These are phyloP conservation scores for Aurantiochytrium sp. DNA, from an alignment of 108 stramenopile species.

Conservation along the genomic window DNA sequence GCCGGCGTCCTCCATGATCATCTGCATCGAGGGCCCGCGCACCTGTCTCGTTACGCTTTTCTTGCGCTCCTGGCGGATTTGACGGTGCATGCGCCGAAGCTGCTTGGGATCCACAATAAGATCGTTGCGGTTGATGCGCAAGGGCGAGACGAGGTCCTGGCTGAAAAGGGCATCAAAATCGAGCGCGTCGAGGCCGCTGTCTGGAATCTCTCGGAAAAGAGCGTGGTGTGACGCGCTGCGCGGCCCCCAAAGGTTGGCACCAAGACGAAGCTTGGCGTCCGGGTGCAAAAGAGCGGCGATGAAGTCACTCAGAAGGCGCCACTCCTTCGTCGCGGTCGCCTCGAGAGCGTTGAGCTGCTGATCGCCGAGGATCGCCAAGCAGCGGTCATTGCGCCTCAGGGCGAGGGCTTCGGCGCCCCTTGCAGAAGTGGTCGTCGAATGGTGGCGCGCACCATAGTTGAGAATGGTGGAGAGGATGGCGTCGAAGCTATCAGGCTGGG, in stretches of 20 bases:
- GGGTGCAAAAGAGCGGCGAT: not conserved
- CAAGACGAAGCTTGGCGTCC: not conserved
- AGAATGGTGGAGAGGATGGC: not conserved
- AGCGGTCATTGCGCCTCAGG: not conserved
- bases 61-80: not conserved
- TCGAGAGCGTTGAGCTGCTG: not conserved
- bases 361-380: not conserved
- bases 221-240: not conserved
- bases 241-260: not conserved
- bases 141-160: not conserved
- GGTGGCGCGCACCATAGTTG: not conserved
- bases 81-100: not conserved
- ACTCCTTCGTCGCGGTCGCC: not conserved
- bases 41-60: not conserved
- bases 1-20: not conserved
- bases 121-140: not conserved
- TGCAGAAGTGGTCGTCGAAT: too few relatives aligned
- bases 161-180: not conserved
- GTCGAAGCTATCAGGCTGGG: not conserved
- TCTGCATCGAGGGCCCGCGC: not conserved
- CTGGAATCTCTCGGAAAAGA: not conserved
- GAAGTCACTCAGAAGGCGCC: not conserved
- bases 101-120: not conserved
- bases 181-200: not conserved
- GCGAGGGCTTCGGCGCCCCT: not conserved